Evolutionary conservation across 805 yeast species (phyloP), one percentile per base, ranked within the genome.

Genomic region (Saccharomycopsis fermentans): DNA sequence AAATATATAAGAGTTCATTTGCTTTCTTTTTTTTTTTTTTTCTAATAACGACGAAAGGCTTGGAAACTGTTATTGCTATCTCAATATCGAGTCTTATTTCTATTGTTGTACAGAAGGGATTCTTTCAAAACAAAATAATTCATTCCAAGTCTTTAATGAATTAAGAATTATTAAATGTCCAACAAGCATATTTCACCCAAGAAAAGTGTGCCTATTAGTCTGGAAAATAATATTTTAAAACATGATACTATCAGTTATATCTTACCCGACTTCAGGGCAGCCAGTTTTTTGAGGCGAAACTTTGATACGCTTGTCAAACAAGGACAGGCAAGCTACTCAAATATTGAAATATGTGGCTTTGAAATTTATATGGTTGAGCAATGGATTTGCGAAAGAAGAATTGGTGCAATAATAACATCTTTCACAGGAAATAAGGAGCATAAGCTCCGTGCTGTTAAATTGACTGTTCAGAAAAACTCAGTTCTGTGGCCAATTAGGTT

Each of bases 291-390:
- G 17, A 35, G 48, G 26, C 21, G 58, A 12, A 62, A 59, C 17
- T 56, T 61, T 43, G 55, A 56, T 24, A 19, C 26, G 4, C 55
- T 61, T 2, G 58, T 56, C 14, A 56, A 35, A 16, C 34, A 56
- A 35, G 37, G 50, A 8, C 24, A 59, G 2, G 63, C 56, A 3
- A 14, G 43, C 14, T 59, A 54, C 21, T 9, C 26, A 12, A 19
- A 24, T 12, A 55, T 62, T 14, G 57, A 59, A 21, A 54, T 62
- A 8, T n/a, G 21, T 21, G 98, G 99, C 1, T 90, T 86, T 68
- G 98, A 94, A 70, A 80, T 87, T 16, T 94, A 94, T 69, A 76
- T 94, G 40, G 96, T 92, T 11, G 98, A 94, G 69, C 97, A 92
- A 70, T 94, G 99, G 99, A 85, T 87, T 2, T 77, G 86, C 36